Evolutionary conservation across 2,329 filamentous ascomycete genomes (phyloP).

Genomic region (Fusarium pseudocircinatum): DNA sequence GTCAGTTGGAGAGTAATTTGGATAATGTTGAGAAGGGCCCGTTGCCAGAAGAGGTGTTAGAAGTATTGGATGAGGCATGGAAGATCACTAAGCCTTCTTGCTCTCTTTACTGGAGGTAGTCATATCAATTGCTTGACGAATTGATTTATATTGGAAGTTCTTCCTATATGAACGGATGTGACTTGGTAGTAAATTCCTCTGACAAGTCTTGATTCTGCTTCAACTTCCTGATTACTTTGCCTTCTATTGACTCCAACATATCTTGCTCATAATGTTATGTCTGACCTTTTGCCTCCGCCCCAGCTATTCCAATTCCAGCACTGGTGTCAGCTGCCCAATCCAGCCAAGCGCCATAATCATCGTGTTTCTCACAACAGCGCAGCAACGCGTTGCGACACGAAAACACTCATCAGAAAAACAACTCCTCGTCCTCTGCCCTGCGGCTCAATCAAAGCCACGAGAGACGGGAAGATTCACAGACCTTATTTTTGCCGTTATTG

Average conservation of each 20-base stretch:
- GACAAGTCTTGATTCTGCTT: no score
- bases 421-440: no score
- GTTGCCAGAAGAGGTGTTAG: conserved; percentile 75
- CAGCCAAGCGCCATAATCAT: background rate
- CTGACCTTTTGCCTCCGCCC: background rate
- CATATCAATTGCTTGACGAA: no score
- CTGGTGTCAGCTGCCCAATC: background rate
- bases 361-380: background rate
- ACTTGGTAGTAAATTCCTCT: no score
- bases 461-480: accelerated
- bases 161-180: accelerated
- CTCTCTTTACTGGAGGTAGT: background rate
- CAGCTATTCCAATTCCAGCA: background rate
- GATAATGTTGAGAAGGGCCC: conserved; percentile 66
- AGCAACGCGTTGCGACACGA: background rate
- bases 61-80: conserved; percentile 48
- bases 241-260: background rate
- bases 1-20: conserved; percentile 62
- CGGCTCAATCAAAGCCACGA: accelerated
- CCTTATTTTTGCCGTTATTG: accelerated
- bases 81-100: background rate
- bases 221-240: accelerated
- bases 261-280: background rate
- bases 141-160: no score
- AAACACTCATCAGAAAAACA: background rate